Evolutionary conservation across 2,329 filamentous ascomycete genomes (phyloP).

Genomic region (Chaetomium olivaceum): DNA sequence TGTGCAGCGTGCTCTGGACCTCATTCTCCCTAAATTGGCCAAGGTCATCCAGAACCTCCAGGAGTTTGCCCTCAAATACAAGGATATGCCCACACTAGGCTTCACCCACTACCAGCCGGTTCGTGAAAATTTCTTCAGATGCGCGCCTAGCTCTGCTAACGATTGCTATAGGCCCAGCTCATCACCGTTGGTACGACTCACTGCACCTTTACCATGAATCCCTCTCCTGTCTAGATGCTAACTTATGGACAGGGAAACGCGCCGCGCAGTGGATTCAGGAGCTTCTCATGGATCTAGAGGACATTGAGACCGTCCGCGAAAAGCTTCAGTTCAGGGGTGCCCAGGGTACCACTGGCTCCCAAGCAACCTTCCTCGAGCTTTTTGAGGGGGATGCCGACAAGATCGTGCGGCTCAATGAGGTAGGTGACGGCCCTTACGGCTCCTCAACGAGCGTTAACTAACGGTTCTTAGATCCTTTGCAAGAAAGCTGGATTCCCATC

Average conservation of each 20-base stretch:
- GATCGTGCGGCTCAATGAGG: slow-evolving; percentile 55
- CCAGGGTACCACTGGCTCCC: slow-evolving; percentile 69
- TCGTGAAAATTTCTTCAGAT: neutral
- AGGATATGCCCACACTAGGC: slow-evolving; percentile 66
- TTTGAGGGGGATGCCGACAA: slow-evolving; percentile 54
- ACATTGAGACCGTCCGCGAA: slow-evolving; percentile 68
- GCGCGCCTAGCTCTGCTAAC: neutral
- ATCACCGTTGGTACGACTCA: slow-evolving; percentile 56
- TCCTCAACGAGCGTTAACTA: neutral
- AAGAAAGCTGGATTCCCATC: slow-evolving; percentile 55
- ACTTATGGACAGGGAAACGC: slow-evolving; percentile 49
- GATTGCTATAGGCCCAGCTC: slow-evolving; percentile 48
- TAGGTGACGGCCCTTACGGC: slow-evolving; percentile 28
- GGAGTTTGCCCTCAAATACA: slow-evolving; percentile 71
- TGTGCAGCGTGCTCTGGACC: slow-evolving; percentile 63
- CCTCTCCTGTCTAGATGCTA: neutral
- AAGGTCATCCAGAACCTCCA: slow-evolving; percentile 75
- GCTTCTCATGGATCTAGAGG: slow-evolving; percentile 68
- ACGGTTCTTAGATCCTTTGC: slow-evolving; percentile 44
- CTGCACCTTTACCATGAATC: no score
- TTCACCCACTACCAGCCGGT: slow-evolving; percentile 72
- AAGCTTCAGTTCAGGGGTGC: slow-evolving; percentile 75
- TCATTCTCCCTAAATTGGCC: slow-evolving; percentile 75
- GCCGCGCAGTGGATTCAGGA: slow-evolving; percentile 72
- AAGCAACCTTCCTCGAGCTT: slow-evolving; percentile 74